Conservation (phyloP, 192 early-diverging fungal genomes). For the Rhizoclosmatium sp. region DNA sequence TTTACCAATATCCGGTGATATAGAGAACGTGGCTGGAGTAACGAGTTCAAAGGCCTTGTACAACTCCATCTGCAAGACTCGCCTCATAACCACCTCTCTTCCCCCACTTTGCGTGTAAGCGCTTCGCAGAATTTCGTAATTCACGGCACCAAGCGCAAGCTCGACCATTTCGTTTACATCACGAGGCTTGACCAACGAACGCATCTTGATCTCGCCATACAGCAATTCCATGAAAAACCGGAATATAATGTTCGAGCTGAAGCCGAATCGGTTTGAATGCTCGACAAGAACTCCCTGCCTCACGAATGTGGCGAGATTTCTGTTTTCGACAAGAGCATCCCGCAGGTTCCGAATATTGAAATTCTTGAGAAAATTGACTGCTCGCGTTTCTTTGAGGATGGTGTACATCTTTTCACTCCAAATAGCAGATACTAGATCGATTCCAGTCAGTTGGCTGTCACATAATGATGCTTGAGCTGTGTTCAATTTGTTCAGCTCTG, state of each 20-base stretch:
- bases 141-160: neutral
- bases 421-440: neutral
- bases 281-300: conserved; percentile 19
- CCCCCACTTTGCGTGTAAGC: neutral
- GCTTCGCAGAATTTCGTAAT: conserved; percentile 2
- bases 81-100: conserved; percentile 29
- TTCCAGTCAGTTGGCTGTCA: neutral
- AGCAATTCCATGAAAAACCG: conserved; percentile 13
- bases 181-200: neutral
- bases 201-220: neutral
- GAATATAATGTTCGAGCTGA: neutral
- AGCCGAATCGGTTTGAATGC: neutral
- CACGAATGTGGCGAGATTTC: neutral
- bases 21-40: conserved; percentile 18
- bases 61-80: conserved; percentile 48
- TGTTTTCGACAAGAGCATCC: neutral
- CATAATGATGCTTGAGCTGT: neutral
- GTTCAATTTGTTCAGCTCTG: neutral
- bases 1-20: conserved; percentile 41
- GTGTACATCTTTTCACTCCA: neutral
- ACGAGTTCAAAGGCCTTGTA: conserved; percentile 32
- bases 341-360: neutral
- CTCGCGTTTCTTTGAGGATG: neutral
- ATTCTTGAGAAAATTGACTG: neutral
- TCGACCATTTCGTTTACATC: conserved; percentile 1